Evolutionary conservation across 768 basidiomycete genomes (phyloP).

Genomic region (Gelatoporia subvermispora): DNA sequence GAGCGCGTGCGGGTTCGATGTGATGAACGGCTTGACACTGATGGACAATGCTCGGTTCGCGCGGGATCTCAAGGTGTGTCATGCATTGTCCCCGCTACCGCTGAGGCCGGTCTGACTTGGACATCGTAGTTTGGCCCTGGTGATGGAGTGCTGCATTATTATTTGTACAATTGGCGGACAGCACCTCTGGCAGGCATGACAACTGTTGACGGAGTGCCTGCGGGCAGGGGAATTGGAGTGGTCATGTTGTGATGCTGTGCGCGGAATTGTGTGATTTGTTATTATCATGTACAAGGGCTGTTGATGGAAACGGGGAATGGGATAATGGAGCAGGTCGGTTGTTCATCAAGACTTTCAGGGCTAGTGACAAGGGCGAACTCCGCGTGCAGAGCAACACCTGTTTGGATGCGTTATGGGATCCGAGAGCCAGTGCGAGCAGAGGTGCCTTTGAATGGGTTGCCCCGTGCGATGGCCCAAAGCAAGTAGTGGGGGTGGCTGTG

Average conservation of each 20-base stretch:
- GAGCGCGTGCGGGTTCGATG: slow-evolving; percentile 85
- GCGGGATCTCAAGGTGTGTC: slow-evolving; percentile 71
- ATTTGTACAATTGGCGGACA: slow-evolving; percentile 94
- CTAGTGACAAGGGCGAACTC: too few species aligned
- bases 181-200: slow-evolving; percentile 69
- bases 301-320: too few species aligned
- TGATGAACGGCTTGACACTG: slow-evolving; percentile 90
- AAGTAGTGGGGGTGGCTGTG: too few species aligned
- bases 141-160: slow-evolving; percentile 88
- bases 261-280: too few species aligned
- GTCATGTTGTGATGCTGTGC: slow-evolving; percentile 93
- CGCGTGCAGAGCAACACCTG: too few species aligned
- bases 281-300: not conserved
- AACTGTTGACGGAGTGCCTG: slow-evolving; percentile 40
- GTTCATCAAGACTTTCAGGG: too few species aligned
- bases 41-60: slow-evolving; percentile 91
- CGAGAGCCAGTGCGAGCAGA: too few species aligned
- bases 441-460: too few species aligned
- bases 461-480: too few species aligned
- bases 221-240: slow-evolving; percentile 83
- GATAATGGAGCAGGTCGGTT: too few species aligned
- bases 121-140: slow-evolving; percentile 78
- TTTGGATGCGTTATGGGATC: too few species aligned
- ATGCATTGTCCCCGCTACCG: not conserved
- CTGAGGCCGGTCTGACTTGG: not conserved